A percentile compares a stretch with the other conserved stretches of the same genome.
phyloP scores from a whole-genome alignment of 768 basidiomycete genomes.

The Trametes cingulata region DNA sequence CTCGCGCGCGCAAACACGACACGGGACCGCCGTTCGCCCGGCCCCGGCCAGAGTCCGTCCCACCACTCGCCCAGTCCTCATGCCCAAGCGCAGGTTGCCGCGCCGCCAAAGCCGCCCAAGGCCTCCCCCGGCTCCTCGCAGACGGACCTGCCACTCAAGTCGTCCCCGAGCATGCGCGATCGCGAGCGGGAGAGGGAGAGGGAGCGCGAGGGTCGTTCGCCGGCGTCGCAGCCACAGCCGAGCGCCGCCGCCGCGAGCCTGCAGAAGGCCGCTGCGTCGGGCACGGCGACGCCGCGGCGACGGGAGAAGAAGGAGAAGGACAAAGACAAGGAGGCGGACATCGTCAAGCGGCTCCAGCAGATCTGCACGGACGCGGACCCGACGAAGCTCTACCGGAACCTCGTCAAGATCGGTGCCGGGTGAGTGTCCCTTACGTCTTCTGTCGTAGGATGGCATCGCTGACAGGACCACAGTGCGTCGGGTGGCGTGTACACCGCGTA shows the following conservation, averaged over 20 bases:
- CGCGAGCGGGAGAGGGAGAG: slow-evolving; percentile 11
- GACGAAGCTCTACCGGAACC: slow-evolving; percentile 85
- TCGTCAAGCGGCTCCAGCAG: slow-evolving; percentile 85
- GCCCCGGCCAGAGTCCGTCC: slow-evolving; percentile 20
- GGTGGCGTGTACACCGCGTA: slow-evolving; percentile 99
- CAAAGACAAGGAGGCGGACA: slow-evolving; percentile 81
- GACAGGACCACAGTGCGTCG: slow-evolving; percentile 63
- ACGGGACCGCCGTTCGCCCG: slow-evolving; percentile 54
- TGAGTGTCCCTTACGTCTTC: slow-evolving; percentile 41
- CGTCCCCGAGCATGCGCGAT: slow-evolving; percentile 26
- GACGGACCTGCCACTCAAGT: slow-evolving; percentile 45
- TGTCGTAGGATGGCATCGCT: slow-evolving; percentile 10
- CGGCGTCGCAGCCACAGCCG: slow-evolving; percentile 46
- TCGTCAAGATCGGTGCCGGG: slow-evolving; percentile 99
- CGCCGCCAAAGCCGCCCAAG: slow-evolving; percentile 24
- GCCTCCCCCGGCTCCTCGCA: slow-evolving; percentile 49
- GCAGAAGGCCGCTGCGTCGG: slow-evolving; percentile 59
- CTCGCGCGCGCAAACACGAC: slow-evolving; percentile 71
- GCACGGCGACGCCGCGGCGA: slow-evolving; percentile 80
- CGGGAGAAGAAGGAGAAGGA: slow-evolving; percentile 85
- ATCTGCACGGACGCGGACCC: slow-evolving; percentile 99
- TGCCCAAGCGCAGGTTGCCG: slow-evolving; percentile 9
- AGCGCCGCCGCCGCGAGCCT: slow-evolving; percentile 66
- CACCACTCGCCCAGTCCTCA: slow-evolving; percentile 24
- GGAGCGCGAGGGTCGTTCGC: slow-evolving; percentile 17